phyloP scores from a whole-genome alignment of 2,329 filamentous ascomycete species.

The Blastomyces percursus region DNA sequence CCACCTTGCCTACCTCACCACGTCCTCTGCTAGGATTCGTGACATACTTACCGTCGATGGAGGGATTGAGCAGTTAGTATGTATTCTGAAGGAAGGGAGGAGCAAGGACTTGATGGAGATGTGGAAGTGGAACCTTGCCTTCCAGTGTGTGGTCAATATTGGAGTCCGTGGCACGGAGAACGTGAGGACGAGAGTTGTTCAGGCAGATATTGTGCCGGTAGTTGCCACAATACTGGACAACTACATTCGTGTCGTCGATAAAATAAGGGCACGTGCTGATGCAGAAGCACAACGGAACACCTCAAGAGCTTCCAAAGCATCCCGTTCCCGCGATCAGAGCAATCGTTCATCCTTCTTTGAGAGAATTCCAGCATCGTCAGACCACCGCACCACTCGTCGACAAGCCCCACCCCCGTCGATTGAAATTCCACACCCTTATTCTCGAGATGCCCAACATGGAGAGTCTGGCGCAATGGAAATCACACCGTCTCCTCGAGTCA shows the following conservation, averaged over 20 bases:
- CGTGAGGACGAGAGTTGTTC: conserved; percentile 87
- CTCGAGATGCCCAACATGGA: conserved; percentile 37
- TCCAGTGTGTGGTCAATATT: conserved; percentile 98
- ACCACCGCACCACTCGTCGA: conserved; percentile 55
- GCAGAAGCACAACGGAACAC: conserved; percentile 53
- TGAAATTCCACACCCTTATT: conserved; percentile 55
- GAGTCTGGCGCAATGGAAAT: conserved; percentile 48
- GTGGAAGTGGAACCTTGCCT: conserved; percentile 99
- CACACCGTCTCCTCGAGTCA: conserved; percentile 52
- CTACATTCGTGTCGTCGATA: conserved; percentile 93
- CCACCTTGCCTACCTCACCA: conserved; percentile 95
- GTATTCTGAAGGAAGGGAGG: conserved; percentile 93
- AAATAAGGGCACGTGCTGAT: conserved; percentile 76
- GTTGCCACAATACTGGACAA: conserved; percentile 97
- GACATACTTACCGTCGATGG: conserved; percentile 98
- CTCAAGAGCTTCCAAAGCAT: conserved; percentile 22
- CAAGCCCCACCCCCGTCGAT: conserved; percentile 77
- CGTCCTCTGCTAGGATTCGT: conserved; percentile 90
- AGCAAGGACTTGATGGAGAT: conserved; percentile 99
- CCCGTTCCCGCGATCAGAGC: conserved; percentile 21
- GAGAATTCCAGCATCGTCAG: conserved; percentile 45
- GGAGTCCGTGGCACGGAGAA: conserved; percentile 90
- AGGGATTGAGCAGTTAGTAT: conserved; percentile 89
- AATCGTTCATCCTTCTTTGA: conserved; percentile 30
- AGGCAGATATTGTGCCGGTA: conserved; percentile 98